Base-by-base conservation (phyloP, 345 rosid species). In the Populus davidiana region DNA sequence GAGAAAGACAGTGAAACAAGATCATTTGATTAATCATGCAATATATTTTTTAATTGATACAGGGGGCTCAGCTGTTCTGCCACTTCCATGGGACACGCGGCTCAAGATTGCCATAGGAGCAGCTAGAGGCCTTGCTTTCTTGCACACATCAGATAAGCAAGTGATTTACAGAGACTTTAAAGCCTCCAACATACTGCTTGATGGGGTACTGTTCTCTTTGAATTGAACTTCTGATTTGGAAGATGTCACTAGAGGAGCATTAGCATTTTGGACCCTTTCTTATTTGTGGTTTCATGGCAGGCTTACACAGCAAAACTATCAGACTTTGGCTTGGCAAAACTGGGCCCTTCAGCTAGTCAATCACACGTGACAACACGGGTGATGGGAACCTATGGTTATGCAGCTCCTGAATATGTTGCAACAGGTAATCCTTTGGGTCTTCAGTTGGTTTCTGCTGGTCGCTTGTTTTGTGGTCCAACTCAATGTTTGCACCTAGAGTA, bases 401-500 rank as follows among this genome's bases (percentile, higher is more conserved):
- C 98, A 31, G 99, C 99, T 68, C 99, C 99, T 0, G 99, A 96
- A 77, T 96, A 96, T 84, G 96, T 96, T 54, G 93, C 96, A 56
- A 96, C 99, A 84, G 97, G 97, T 92, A 81, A 78, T 59, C 74
- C 54, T 52, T 39, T 23, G 35, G 76, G 56, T 6, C 13, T 75
- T 80, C 7, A 68, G 54, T 21, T 44, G 35, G 41, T 63, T n/a
- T 83, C 64, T 7, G 52, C 68, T 65, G 41, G 18, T 44, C 35
- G 9, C 21, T 41, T 16, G n/a, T 44, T 10, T 50, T n/a, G 8
- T 52, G 29, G 16, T 41, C 10, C 17, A 29, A 5, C 7, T 49
- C 50, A 21, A 20, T 52, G 20, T 9, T 63, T 50, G 23, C 61
- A 33, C 47, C 68, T 68, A 36, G 69, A 16, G 33, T 16, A 31